These are phyloP conservation scores for Achaetomium macrosporum DNA, from an alignment of 2,329 filamentous ascomycete genomes.

Conservation along the genomic window DNA sequence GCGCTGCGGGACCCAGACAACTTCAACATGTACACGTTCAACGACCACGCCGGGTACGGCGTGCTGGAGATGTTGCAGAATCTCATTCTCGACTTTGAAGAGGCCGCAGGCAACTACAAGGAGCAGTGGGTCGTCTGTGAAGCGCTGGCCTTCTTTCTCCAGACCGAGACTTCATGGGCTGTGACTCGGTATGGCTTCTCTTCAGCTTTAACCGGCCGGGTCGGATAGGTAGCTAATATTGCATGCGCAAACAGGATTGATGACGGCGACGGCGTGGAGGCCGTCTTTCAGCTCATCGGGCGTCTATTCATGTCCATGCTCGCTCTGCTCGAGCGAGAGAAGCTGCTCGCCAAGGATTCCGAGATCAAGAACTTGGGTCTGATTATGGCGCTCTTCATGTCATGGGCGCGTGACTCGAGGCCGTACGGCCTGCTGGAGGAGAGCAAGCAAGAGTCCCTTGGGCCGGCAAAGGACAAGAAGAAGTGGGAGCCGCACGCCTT, in stretches of 20 bases:
- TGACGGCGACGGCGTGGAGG: conserved; percentile 24
- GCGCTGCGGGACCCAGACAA: conserved; percentile 13
- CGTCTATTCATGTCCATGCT: conserved; percentile 37
- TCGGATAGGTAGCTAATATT: background rate
- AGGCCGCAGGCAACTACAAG: conserved; percentile 28
- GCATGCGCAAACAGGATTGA: conserved; percentile 24
- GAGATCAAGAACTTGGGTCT: conserved; percentile 34
- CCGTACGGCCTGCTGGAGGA: conserved; percentile 18
- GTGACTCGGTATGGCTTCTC: conserved; percentile 5
- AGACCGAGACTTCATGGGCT: conserved; percentile 7
- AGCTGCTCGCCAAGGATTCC: conserved; percentile 30
- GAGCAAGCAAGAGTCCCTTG: conserved; percentile 2
- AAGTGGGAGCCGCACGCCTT: conserved; percentile 22
- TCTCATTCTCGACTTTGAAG: conserved; percentile 32
- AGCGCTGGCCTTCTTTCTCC: conserved; percentile 29
- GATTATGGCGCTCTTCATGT: conserved; percentile 35
- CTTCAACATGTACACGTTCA: conserved; percentile 39
- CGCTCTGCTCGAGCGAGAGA: conserved; percentile 30
- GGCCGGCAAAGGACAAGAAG: conserved; percentile 18
- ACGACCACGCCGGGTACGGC: conserved; percentile 37
- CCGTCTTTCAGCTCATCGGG: conserved; percentile 23
- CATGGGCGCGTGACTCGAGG: conserved; percentile 17
- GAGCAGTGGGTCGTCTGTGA: conserved; percentile 38
- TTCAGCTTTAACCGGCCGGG: background rate
- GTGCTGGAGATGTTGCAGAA: conserved; percentile 40